Conservation (phyloP, 176 grass and related monocot species). For the Olyra latifolia region DNA sequence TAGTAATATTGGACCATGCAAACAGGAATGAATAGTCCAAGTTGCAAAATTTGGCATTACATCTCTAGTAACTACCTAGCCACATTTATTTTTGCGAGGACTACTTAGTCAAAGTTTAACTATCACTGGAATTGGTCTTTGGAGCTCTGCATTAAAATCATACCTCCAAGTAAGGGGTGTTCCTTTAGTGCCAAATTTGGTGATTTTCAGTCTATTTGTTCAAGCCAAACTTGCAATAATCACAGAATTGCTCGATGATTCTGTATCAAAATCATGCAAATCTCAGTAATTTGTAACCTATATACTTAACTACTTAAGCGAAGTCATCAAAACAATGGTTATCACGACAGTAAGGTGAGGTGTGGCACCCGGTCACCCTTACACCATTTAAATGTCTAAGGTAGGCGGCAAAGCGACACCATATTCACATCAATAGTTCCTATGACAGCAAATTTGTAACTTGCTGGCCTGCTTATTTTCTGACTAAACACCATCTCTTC, state of each 20-base stretch:
- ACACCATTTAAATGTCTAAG: too few relatives aligned
- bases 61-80: slow-evolving; percentile 11
- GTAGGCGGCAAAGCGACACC: too few relatives aligned
- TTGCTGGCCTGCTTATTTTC: too few relatives aligned
- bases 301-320: not conserved
- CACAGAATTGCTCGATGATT: not conserved
- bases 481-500: too few relatives aligned
- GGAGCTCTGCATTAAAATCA: not conserved
- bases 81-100: too few relatives aligned
- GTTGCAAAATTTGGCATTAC: not conserved
- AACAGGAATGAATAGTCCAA: not conserved
- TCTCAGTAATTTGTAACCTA: not conserved
- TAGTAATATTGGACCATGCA: not conserved
- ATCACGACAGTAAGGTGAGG: too few relatives aligned
- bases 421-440: too few relatives aligned
- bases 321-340: not conserved
- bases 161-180: not conserved
- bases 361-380: too few relatives aligned
- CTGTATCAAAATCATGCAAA: not conserved
- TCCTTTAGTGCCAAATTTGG: slow-evolving; percentile 1
- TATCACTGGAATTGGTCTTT: not conserved
- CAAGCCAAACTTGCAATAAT: not conserved
- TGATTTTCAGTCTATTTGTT: not conserved
- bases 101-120: not conserved
- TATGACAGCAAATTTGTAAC: too few relatives aligned